Evolutionary conservation across 2,329 filamentous ascomycete genomes (phyloP).

Genomic region (Hortaea werneckii): DNA sequence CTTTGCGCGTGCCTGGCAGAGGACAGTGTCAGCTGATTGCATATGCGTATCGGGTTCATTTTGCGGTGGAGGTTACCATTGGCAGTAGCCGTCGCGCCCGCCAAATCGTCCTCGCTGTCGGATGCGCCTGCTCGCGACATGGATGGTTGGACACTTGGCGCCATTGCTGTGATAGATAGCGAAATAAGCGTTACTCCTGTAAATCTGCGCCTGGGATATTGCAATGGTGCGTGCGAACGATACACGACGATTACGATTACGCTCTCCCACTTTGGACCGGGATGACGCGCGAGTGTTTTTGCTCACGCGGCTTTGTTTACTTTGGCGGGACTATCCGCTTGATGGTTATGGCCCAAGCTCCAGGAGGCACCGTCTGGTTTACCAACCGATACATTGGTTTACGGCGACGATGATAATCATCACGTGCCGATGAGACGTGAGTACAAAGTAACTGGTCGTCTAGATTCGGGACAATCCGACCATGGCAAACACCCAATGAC

Average conservation of each 20-base stretch:
- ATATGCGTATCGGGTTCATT: no score
- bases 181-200: background rate
- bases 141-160: background rate
- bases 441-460: no score
- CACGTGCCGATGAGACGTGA: no score
- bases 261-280: no score
- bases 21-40: slow-evolving; percentile 1
- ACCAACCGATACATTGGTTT: background rate
- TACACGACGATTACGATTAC: background rate
- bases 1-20: slow-evolving; percentile 3
- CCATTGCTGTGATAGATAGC: background rate
- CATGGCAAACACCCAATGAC: no score
- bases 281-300: background rate
- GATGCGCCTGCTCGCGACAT: slow-evolving; percentile 10
- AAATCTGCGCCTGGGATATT: background rate
- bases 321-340: background rate
- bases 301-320: background rate
- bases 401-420: no score
- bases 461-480: no score
- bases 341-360: background rate
- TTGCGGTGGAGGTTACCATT: slow-evolving; percentile 2
- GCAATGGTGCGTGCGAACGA: background rate
- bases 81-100: slow-evolving; percentile 7
- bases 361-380: background rate
- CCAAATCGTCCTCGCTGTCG: slow-evolving; percentile 15